phyloP scores from a whole-genome alignment of 768 basidiomycete genomes.

The Tremella mesenterica region DNA sequence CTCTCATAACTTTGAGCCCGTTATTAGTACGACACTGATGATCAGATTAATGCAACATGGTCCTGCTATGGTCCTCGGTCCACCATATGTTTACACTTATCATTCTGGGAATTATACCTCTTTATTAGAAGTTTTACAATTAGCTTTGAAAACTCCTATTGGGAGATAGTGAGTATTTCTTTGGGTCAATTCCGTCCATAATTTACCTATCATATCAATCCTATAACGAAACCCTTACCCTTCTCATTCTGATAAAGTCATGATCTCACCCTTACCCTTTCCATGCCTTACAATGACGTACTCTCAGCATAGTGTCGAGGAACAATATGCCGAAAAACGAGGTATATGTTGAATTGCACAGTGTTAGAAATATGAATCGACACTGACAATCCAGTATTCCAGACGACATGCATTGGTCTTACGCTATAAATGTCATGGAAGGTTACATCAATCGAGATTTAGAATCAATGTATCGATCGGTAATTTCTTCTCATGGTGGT shows the following conservation, averaged over 20 bases:
- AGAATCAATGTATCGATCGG: conserved; percentile 15
- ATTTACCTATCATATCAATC: no score
- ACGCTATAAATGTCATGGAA: conserved; percentile 11
- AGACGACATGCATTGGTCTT: conserved; percentile 29
- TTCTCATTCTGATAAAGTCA: no score
- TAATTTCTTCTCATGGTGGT: conserved; percentile 14
- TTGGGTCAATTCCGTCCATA: no score
- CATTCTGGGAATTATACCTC: conserved; percentile 25
- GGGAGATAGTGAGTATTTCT: conserved; percentile 32
- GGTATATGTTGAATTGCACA: no score
- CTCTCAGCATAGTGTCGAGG: no score
- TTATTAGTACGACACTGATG: no score
- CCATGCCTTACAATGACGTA: no score
- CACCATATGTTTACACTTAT: conserved; percentile 42
- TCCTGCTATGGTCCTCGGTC: conserved; percentile 34
- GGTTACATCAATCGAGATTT: conserved; percentile 26
- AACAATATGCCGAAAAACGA: no score
- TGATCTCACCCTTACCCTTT: no score
- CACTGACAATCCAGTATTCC: conserved; percentile 27
- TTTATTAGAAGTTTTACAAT: conserved; percentile 21
- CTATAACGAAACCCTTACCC: no score
- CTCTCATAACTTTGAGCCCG: no score
- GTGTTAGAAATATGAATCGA: background rate
- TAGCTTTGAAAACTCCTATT: conserved; percentile 30
- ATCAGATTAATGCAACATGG: conserved; percentile 35